These are phyloP conservation scores for Peniophora sp. DNA, from an alignment of 1,284 basidiomycete species.

Conservation along the genomic window DNA sequence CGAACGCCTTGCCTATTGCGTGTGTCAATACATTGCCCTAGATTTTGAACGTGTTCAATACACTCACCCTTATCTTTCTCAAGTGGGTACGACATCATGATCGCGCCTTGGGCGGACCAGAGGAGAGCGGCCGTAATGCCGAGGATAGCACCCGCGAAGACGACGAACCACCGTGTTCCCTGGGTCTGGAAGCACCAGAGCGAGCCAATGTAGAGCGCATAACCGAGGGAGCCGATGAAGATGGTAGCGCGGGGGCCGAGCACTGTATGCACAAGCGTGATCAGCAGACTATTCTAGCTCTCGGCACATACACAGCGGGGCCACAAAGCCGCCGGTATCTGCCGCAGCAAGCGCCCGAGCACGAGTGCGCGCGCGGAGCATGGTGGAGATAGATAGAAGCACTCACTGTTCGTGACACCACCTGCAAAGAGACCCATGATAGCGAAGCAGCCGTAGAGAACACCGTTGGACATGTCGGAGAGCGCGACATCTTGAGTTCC, in stretches of 20 bases:
- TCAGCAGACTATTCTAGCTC: not conserved
- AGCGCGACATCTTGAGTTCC: constrained; percentile 34
- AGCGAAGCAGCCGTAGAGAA: constrained; percentile 38
- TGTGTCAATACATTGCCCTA: no score
- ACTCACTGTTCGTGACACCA: constrained; percentile 37
- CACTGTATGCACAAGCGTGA: constrained; percentile 14
- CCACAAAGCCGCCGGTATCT: not conserved
- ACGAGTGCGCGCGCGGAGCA: not conserved
- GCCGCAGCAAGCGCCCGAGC: not conserved
- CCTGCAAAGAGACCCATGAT: constrained; percentile 40
- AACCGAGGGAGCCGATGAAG: constrained; percentile 37
- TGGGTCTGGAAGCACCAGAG: constrained; percentile 32
- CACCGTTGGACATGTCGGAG: constrained; percentile 32
- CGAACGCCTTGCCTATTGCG: constrained; percentile 20
- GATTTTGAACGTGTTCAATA: no score
- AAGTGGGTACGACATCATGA: constrained; percentile 44
- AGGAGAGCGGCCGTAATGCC: constrained; percentile 54
- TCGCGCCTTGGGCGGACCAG: constrained; percentile 49
- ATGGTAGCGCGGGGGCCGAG: constrained; percentile 41
- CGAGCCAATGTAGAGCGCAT: constrained; percentile 41
- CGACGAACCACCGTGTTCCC: constrained; percentile 34
- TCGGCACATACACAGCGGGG: not conserved
- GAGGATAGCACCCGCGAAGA: constrained; percentile 47
- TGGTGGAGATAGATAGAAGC: not conserved
- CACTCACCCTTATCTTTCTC: constrained; percentile 18